phyloP scores from a whole-genome alignment of 805 yeast genomes.

The Kuraishia cidri region DNA sequence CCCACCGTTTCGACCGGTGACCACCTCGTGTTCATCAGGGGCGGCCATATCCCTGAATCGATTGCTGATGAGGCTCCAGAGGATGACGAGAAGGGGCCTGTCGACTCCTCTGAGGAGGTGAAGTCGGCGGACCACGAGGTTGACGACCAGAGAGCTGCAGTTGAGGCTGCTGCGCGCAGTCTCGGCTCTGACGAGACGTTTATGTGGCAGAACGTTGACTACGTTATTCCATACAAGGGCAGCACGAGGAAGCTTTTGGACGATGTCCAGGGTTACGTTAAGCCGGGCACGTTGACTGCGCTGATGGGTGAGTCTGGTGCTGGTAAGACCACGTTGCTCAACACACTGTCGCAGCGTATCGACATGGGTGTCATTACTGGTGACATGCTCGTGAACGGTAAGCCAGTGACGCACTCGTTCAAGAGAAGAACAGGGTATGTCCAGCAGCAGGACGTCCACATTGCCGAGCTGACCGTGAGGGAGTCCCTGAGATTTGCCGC shows the following conservation, averaged over 20 bases:
- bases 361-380: constrained; percentile 39
- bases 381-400: constrained; percentile 37
- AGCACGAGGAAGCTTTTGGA: constrained; percentile 14
- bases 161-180: neutral
- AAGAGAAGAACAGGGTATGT: constrained; percentile 40
- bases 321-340: constrained; percentile 41
- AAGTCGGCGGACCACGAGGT: constrained; percentile 2
- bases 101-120: neutral
- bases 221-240: constrained; percentile 12
- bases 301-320: constrained; percentile 42
- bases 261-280: constrained; percentile 16
- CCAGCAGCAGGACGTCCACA: constrained; percentile 42
- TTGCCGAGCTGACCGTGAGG: constrained; percentile 36
- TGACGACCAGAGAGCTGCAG: constrained; percentile 1
- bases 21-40: constrained; percentile 14
- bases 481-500: constrained; percentile 37
- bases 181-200: constrained; percentile 7
- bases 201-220: constrained; percentile 14
- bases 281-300: constrained; percentile 32
- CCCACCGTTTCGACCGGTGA: constrained; percentile 21
- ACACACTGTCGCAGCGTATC: constrained; percentile 33
- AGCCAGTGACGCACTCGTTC: constrained; percentile 28
- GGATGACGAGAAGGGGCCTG: neutral
- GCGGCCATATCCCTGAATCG: constrained; percentile 13
- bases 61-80: neutral